phyloP scores from a whole-genome alignment of 78 protist genomes.

The Protostelium mycophagum region DNA sequence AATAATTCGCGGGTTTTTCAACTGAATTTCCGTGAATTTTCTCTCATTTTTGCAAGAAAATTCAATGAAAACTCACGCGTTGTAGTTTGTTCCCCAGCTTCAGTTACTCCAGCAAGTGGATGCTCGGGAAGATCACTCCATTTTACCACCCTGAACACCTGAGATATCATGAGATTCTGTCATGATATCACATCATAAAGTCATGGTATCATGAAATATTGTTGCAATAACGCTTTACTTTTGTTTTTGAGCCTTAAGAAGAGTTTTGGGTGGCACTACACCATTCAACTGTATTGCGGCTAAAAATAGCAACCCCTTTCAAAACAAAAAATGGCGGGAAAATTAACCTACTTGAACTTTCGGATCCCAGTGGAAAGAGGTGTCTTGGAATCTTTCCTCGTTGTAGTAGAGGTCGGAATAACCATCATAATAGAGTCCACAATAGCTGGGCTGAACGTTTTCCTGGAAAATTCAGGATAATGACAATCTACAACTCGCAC shows the following conservation, averaged over 20 bases:
- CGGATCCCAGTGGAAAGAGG: background rate
- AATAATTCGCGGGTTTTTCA: background rate
- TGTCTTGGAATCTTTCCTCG: background rate
- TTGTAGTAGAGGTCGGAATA: background rate
- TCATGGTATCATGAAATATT: too few relatives aligned
- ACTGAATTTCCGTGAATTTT: background rate
- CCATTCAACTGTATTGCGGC: too few relatives aligned
- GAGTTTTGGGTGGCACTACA: too few relatives aligned
- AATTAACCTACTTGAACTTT: background rate
- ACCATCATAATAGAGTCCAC: background rate
- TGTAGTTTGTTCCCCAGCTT: background rate
- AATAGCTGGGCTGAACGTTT: background rate
- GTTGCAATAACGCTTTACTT: too few relatives aligned
- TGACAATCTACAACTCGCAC: too few relatives aligned
- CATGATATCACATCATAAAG: background rate
- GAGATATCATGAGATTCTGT: background rate
- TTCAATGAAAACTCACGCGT: background rate
- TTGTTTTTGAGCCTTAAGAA: too few relatives aligned
- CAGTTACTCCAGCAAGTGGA: background rate
- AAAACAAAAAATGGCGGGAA: too few relatives aligned
- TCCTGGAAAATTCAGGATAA: too few relatives aligned
- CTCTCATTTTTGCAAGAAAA: too few relatives aligned
- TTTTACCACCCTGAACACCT: background rate
- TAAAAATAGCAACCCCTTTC: too few relatives aligned
- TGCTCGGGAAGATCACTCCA: background rate